Evolutionary conservation across 306 rosid genomes (phyloP).

Genomic region (Trifolium pratense): DNA sequence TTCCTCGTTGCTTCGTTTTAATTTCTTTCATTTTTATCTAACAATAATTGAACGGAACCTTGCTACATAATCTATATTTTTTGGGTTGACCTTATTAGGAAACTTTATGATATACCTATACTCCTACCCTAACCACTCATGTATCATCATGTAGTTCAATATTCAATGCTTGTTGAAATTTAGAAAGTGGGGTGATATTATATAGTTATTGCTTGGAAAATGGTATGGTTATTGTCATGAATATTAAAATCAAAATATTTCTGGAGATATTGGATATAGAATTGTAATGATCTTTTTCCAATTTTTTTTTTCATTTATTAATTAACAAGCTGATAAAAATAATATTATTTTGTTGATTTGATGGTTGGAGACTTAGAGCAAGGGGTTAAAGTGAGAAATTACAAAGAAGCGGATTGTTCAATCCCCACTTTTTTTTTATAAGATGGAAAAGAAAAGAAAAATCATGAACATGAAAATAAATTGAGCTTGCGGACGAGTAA

Average conservation of each 20-base stretch:
- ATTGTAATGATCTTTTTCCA: background rate
- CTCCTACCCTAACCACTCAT: background rate
- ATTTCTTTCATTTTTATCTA: background rate
- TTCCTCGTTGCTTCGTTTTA: conserved; percentile 26
- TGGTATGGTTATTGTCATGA: background rate
- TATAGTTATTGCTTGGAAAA: background rate
- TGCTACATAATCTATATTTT: background rate
- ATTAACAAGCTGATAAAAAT: background rate
- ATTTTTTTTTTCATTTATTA: background rate
- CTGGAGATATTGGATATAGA: too few species aligned
- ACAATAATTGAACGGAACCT: background rate
- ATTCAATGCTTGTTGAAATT: background rate
- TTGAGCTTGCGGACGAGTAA: too few species aligned
- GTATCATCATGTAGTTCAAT: background rate
- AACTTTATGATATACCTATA: background rate
- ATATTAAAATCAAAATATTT: too few species aligned
- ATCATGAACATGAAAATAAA: too few species aligned
- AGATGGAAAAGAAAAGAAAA: too few species aligned
- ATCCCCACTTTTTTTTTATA: too few species aligned
- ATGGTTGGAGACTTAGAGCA: too few species aligned
- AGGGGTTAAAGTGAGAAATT: too few species aligned
- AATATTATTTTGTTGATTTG: too few species aligned
- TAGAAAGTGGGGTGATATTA: background rate
- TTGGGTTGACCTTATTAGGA: background rate
- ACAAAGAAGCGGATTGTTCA: too few species aligned